Percentiles rank a stretch among this genome's conserved stretches.
phyloP scores from a whole-genome alignment of 1,284 basidiomycete species.

The Quambalaria eucalypti region DNA sequence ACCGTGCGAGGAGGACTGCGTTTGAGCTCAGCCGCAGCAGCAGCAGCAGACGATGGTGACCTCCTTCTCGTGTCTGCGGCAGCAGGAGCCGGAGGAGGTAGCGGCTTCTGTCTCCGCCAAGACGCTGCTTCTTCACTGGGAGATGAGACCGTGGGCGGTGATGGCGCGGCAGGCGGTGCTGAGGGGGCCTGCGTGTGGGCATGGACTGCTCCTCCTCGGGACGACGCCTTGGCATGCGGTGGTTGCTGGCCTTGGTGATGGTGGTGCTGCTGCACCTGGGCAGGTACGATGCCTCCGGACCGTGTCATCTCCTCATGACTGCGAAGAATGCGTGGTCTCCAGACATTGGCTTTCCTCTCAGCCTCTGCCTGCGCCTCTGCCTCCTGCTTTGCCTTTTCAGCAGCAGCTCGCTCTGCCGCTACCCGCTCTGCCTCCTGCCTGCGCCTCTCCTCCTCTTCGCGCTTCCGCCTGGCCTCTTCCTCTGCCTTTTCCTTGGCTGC shows the following conservation, averaged over 20 bases:
- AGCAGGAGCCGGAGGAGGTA: not conserved
- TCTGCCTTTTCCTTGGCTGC: slow-evolving; percentile 19
- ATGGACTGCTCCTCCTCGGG: not conserved
- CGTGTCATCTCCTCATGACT: no score
- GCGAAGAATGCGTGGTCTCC: not conserved
- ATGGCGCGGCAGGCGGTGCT: not conserved
- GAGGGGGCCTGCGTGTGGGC: not conserved
- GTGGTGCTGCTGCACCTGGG: no score
- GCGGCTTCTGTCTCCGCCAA: slow-evolving; percentile 8
- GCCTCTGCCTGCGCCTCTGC: not conserved
- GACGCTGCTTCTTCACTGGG: slow-evolving; percentile 10
- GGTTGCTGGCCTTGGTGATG: not conserved
- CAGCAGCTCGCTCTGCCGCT: not conserved
- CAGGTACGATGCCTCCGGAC: no score
- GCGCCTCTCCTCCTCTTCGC: not conserved
- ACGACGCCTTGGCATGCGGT: not conserved
- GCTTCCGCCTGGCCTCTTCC: slow-evolving; percentile 8
- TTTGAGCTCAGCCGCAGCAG: no score
- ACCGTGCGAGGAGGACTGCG: no score
- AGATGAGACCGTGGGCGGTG: slow-evolving; percentile 1
- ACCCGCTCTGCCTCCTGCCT: not conserved
- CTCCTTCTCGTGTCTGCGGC: no score
- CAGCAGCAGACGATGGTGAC: no score
- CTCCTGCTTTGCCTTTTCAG: no score
- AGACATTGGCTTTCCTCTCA: not conserved